Conservation (phyloP, 768 basidiomycete genomes). For the Trametes sanguinea region DNA sequence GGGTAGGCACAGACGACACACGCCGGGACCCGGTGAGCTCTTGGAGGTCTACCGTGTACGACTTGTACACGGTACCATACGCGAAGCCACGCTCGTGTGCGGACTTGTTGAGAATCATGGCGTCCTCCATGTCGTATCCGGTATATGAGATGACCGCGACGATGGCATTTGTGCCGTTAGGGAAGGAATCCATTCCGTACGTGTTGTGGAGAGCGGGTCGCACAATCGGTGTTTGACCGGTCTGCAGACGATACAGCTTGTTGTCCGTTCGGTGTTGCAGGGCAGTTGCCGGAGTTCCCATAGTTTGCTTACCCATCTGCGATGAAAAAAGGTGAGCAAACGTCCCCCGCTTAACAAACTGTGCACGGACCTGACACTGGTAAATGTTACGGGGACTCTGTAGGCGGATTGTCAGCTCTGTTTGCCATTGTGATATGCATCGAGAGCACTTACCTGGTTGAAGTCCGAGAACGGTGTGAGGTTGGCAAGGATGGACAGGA, state of each 20-base stretch:
- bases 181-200: constrained; percentile 98
- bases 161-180: constrained; percentile 96
- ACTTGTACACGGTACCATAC: constrained; percentile 96
- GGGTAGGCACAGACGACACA: constrained; percentile 52
- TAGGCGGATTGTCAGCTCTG: not conserved
- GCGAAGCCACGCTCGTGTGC: constrained; percentile 97
- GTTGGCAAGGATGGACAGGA: constrained; percentile 95
- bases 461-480: constrained; percentile 99
- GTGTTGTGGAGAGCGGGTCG: constrained; percentile 89
- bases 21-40: constrained; percentile 71
- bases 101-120: constrained; percentile 99
- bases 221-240: constrained; percentile 92
- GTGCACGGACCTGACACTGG: constrained; percentile 79
- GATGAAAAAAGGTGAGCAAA: not conserved
- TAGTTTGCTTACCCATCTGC: constrained; percentile 99
- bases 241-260: constrained; percentile 95
- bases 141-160: constrained; percentile 99
- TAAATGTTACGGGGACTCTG: constrained; percentile 91
- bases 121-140: constrained; percentile 99
- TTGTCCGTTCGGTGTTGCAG: constrained; percentile 94
- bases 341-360: not conserved
- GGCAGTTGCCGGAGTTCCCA: constrained; percentile 97
- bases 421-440: constrained; percentile 9
- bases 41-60: constrained; percentile 87
- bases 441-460: constrained; percentile 71